phyloP scores from a whole-genome alignment of 768 basidiomycete genomes.

The Trametes meyenii region DNA sequence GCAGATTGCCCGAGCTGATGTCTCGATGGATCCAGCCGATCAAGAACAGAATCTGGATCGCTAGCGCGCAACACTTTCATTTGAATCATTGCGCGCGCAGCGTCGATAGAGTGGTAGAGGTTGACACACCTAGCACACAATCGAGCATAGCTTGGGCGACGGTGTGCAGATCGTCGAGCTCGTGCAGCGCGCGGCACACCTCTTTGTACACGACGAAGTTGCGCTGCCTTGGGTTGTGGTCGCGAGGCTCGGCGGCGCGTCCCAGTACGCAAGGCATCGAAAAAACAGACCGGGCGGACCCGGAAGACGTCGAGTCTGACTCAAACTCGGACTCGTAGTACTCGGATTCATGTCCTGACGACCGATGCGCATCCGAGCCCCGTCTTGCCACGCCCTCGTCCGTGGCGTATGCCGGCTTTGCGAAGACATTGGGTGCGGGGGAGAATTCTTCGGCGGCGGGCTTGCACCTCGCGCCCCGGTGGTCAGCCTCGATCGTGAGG shows the following conservation, averaged over 20 bases:
- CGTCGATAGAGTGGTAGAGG: too few species aligned
- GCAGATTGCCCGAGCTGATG: conserved; percentile 2
- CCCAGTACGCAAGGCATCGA: too few species aligned
- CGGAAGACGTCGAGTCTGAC: too few species aligned
- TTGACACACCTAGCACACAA: not conserved
- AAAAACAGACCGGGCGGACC: too few species aligned
- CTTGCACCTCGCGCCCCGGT: not conserved
- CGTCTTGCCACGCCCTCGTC: not conserved
- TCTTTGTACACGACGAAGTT: conserved; percentile 9
- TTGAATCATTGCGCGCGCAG: too few species aligned
- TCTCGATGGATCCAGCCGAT: conserved; percentile 3
- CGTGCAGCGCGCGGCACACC: conserved; percentile 7
- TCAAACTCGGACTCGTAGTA: too few species aligned
- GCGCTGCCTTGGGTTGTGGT: conserved; percentile 5
- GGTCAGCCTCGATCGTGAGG: conserved; percentile 1
- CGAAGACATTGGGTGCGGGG: not conserved
- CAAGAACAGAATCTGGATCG: conserved; percentile 7
- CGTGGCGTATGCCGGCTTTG: not conserved
- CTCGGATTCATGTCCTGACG: too few species aligned
- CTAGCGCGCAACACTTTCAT: not conserved
- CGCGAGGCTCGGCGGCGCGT: too few species aligned
- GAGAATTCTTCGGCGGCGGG: not conserved
- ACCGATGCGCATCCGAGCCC: too few species aligned
- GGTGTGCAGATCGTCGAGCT: conserved; percentile 5
- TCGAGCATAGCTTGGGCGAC: conserved; percentile 2